phyloP scores from a whole-genome alignment of 2,329 filamentous ascomycete genomes.

The Myriosclerotinia curreyana region DNA sequence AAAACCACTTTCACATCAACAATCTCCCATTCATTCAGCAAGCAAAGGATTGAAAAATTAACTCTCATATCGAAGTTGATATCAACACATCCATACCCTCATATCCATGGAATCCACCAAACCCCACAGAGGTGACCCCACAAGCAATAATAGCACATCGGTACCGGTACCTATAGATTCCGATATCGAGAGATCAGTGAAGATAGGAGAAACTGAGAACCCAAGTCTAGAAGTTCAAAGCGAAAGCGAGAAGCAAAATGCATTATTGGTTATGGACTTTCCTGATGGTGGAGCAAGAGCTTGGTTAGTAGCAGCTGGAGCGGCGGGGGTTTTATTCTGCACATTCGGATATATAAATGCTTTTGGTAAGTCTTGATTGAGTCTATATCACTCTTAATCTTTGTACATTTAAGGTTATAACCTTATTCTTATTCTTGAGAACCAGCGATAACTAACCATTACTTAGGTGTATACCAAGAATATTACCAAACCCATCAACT shows the following conservation, averaged over 20 bases:
- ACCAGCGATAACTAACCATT: neutral
- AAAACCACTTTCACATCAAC: neutral
- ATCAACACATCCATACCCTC: neutral
- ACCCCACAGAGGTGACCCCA: neutral
- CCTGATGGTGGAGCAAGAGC: constrained; percentile 54
- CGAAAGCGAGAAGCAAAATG: constrained; percentile 3
- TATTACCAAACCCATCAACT: constrained; percentile 53
- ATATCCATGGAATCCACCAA: neutral
- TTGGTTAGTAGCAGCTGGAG: constrained; percentile 53
- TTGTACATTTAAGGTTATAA: neutral
- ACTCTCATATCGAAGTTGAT: neutral
- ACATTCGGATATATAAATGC: constrained; percentile 48
- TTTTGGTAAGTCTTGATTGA: constrained; percentile 34
- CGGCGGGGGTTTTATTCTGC: constrained; percentile 45
- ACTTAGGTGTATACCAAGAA: constrained; percentile 50
- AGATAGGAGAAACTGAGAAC: neutral
- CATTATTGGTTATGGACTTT: constrained; percentile 12
- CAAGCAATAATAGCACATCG: neutral
- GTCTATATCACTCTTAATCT: too few relatives aligned
- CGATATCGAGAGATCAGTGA: constrained; percentile 3
- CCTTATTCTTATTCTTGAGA: neutral
- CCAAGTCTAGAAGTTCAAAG: neutral
- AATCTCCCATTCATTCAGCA: neutral
- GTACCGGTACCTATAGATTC: neutral
- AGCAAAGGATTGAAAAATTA: neutral